Conservation (phyloP, 148 eudicot genomes). For the Nepenthes gracilis region DNA sequence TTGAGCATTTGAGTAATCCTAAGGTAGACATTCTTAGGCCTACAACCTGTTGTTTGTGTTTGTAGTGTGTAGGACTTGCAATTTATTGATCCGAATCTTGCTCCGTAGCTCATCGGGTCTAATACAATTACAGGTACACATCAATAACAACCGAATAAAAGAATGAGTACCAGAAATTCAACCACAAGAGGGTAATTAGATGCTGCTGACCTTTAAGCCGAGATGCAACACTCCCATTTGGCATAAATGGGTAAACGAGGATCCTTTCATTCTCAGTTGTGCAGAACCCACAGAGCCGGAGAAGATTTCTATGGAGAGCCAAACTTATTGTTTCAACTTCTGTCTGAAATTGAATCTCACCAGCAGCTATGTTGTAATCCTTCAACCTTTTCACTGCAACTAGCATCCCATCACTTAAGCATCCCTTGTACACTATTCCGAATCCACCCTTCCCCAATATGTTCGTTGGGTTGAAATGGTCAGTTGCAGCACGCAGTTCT, state of each 20-base stretch:
- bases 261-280: conserved; percentile 14
- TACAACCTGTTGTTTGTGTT: too few relatives aligned
- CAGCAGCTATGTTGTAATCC: conserved; percentile 11
- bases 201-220: conserved; percentile 11
- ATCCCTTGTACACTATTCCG: conserved; percentile 14
- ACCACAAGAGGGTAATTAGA: neutral
- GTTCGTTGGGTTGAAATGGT: conserved; percentile 14
- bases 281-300: conserved; percentile 16
- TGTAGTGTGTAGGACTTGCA: too few relatives aligned
- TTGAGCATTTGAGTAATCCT: too few relatives aligned
- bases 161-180: neutral
- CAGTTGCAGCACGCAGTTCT: conserved; percentile 12
- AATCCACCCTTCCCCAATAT: conserved; percentile 15
- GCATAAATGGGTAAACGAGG: conserved; percentile 17
- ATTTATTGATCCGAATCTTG: too few relatives aligned
- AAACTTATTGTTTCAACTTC: conserved; percentile 13
- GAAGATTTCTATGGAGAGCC: conserved; percentile 16
- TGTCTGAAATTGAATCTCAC: conserved; percentile 11
- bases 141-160: neutral
- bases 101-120: too few relatives aligned
- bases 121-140: too few relatives aligned
- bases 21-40: too few relatives aligned
- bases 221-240: conserved; percentile 15
- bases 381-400: conserved; percentile 17
- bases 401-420: conserved; percentile 11